Evolutionary conservation across 2,329 filamentous ascomycete genomes (phyloP), one percentile per base, ranked within the genome.

Genomic region (Torrubiellomyces zombiae): DNA sequence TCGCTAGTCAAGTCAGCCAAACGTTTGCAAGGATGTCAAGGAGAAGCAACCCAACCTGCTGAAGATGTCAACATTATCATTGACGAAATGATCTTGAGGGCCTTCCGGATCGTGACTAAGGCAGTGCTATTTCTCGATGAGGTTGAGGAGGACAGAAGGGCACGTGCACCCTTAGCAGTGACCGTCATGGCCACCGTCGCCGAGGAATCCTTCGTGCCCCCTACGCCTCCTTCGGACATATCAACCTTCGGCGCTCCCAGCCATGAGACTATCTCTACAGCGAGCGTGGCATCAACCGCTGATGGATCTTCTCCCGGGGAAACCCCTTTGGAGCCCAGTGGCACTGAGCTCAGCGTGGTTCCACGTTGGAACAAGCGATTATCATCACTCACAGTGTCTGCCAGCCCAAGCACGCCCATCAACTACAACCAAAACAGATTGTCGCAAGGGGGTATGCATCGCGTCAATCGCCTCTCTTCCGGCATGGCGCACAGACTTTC

Each of bases 101-200:
- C 85, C 0, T 95, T 93, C 57, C 83, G 79, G 44, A 83, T 95
- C 26, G 79, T 93, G n/a, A 86, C 75, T 23, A 75, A 86, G 39
- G 83, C 80, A 9, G 82, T 94, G 14, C 67, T 76, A 21, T 95
- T 98, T 42, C 63, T 93, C 20, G 89, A 98, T 38, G 64, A 86
- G 3, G 74, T 89, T 55, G 75, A 79, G 18, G 77, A 71, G 10
- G 67, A 75, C 38, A 50, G 59, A 23, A 55, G 56, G 30, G 45
- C 52, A 20, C 55, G 61, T 27, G 56, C 56, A 7, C 56, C 58
- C 16, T 48, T 67, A 25, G 58, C 67, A 18, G 60, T 73, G 16
- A 63, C 63, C n/a, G 52, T 67, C 21, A 66, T 74, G 62, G 58
- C 63, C 17, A 67, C 68, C 1, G 59, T 72, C 12, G 45, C 58